Evolutionary conservation across 2,329 filamentous ascomycete species (phyloP), one percentile per base, ranked within the genome.

Genomic region (Rutstroemia sydowiana): DNA sequence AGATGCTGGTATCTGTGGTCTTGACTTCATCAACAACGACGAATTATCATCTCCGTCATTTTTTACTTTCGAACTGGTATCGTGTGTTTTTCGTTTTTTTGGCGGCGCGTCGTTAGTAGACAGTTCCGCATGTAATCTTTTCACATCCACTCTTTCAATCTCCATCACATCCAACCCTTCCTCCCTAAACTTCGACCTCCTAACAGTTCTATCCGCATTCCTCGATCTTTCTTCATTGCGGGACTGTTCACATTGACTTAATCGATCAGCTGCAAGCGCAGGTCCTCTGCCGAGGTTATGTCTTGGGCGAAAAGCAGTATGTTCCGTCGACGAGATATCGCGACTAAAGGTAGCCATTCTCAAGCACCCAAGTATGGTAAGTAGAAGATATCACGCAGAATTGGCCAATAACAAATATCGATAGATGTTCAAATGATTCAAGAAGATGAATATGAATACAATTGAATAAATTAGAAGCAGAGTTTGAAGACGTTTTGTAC

Each of bases 1-100:
- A 44, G 69, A 68, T 46, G 69, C 66, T 61, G 69, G 73, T 45
- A 76, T 68, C 54, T 66, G 67, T 31, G 74, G 73, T 52, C 57
- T 59, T 41, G 26, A 13, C 11, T 31, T 21, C 45, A 47, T 31
- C n/a, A n/a, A n/a, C n/a, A n/a, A n/a, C n/a, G n/a, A n/a, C n/a
- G n/a, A 14, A 21, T 48, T 43, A 36, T 45, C 47, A 16, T 26
- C 18, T 52, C 32, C 36, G 46, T 47, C 20, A 46, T 34, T 18
- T 50, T 46, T n/a, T 55, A 47, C 39, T 41, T 21, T 21, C 20
- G 21, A 21, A 21, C 39, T 20, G 41, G n/a, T 23, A 45, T 51
- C 40, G 10, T 44, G 14, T 3, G 23, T 6, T 45, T 45, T 23
- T 5, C 20, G 21, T 1, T 20, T 50, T 45, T 2, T 26, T 36